Conservation (phyloP, 805 yeast species). For the Kodamaea lidongshanica region DNA sequence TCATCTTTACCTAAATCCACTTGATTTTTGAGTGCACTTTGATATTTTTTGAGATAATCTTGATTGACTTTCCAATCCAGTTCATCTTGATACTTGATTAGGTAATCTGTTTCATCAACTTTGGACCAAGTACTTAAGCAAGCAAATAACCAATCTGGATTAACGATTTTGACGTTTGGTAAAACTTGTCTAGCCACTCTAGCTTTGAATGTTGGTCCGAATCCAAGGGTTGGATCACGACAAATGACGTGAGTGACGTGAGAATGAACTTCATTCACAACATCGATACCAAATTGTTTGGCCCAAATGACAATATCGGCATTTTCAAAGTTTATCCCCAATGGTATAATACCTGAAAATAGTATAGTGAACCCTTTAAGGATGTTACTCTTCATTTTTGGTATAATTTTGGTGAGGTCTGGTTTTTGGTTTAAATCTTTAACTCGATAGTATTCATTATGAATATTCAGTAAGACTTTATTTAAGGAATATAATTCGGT, state of each 20-base stretch:
- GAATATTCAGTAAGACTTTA: constrained; percentile 57
- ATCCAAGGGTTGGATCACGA: constrained; percentile 49
- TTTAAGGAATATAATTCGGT: constrained; percentile 63
- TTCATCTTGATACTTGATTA: constrained; percentile 46
- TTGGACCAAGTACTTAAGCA: constrained; percentile 76
- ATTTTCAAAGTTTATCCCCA: constrained; percentile 62
- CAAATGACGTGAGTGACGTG: constrained; percentile 87
- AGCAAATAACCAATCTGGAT: constrained; percentile 87
- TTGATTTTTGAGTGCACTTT: constrained; percentile 22
- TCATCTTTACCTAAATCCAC: constrained; percentile 10
- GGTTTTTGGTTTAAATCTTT: constrained; percentile 31
- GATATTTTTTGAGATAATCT: constrained; percentile 41
- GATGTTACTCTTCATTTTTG: constrained; percentile 62
- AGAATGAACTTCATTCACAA: constrained; percentile 62
- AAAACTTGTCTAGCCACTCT: constrained; percentile 64
- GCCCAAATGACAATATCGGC: constrained; percentile 94
- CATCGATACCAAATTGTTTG: constrained; percentile 82
- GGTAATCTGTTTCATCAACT: constrained; percentile 56
- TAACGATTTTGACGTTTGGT: constrained; percentile 67
- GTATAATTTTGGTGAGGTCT: constrained; percentile 66
- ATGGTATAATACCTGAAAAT: constrained; percentile 84
- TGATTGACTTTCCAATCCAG: constrained; percentile 39
- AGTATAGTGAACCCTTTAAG: constrained; percentile 64
- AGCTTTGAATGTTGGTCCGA: constrained; percentile 67
- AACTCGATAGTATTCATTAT: constrained; percentile 53